phyloP scores from a whole-genome alignment of 768 basidiomycete species.

The Mycena maculata region DNA sequence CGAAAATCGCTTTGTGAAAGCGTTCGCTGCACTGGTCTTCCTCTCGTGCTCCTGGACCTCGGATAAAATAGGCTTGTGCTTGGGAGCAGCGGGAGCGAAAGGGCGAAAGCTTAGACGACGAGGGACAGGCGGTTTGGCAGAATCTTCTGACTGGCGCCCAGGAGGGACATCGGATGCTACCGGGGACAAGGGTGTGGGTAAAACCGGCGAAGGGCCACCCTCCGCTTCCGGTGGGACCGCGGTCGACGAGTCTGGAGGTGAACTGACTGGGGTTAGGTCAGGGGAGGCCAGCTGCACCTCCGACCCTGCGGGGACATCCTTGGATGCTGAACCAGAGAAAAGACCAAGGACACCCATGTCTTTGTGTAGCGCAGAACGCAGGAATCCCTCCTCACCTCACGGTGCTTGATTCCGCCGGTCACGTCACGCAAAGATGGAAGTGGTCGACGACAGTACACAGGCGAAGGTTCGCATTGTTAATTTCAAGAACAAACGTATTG shows the following conservation, averaged over 20 bases:
- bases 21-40: conserved; percentile 49
- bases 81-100: conserved; percentile 49
- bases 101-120: conserved; percentile 63
- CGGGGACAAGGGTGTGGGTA: background rate
- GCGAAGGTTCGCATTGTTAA: too few relatives aligned
- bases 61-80: conserved; percentile 50
- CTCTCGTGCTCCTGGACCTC: conserved; percentile 53
- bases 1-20: conserved; percentile 49
- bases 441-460: too few relatives aligned
- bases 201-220: background rate
- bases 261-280: conserved; percentile 11
- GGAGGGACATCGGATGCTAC: background rate
- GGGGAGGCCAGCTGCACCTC: conserved; percentile 17
- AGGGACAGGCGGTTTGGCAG: conserved; percentile 37
- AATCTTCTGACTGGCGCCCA: conserved; percentile 3
- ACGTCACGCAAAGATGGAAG: too few relatives aligned
- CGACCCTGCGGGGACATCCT: background rate
- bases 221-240: conserved; percentile 16
- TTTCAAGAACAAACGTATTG: too few relatives aligned
- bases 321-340: conserved; percentile 34
- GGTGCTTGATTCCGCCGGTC: too few relatives aligned
- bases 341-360: conserved; percentile 45
- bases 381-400: too few relatives aligned
- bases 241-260: background rate
- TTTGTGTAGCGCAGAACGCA: conserved; percentile 1